Evolutionary conservation across 495 filamentous ascomycete species (phyloP), one percentile per base, ranked within the genome.

Genomic region (Jackrogersella multiformis): DNA sequence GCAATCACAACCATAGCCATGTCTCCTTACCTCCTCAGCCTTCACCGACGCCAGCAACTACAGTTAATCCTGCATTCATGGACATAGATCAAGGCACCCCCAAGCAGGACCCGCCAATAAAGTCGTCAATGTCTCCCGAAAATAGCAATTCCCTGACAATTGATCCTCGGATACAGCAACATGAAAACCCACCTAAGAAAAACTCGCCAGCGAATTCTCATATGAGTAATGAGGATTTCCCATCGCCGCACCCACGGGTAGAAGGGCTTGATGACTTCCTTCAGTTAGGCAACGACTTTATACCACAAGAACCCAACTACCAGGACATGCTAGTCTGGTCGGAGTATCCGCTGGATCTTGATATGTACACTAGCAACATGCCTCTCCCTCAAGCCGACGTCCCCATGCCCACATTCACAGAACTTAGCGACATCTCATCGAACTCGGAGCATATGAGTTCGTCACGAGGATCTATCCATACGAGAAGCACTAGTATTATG

Each of bases 401-500:
- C 7, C 42, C 73, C 12, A 73, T 77, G 66, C 65, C 67, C 8
- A 53, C 66, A 9, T 77, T 76, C 44, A 48, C 66, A 2, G 74
- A 75, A n/a, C 60, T 74, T 8, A 76, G 72, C 65, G 70, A 76
- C 32, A 68, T 77, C 23, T 73, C 77, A 13, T 71, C 74, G 4
- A 63, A 65, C 8, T 78, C 79, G 12, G 78, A 82, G 56, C 68
- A 70, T 24, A 71, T 78, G 67, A 72, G 74, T 4, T 80, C 80
- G 0, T 77, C 79, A 1, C 70, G 75, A 38, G 76, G 60, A 15
- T 82, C 81, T 23, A 75, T 78, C n/a, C 79, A 81, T 38, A 83
- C 81, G 16, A 71, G 79, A 26, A 78, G 71, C 20, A 81, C 79
- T 15, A 82, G 80, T 67, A 78, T 79, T 45, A 73, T 79, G 64